A percentile compares a stretch with the other conserved stretches of the same genome.
Evolutionary conservation across 805 yeast species (phyloP).

Genomic region (Starmerella tilneyi): DNA sequence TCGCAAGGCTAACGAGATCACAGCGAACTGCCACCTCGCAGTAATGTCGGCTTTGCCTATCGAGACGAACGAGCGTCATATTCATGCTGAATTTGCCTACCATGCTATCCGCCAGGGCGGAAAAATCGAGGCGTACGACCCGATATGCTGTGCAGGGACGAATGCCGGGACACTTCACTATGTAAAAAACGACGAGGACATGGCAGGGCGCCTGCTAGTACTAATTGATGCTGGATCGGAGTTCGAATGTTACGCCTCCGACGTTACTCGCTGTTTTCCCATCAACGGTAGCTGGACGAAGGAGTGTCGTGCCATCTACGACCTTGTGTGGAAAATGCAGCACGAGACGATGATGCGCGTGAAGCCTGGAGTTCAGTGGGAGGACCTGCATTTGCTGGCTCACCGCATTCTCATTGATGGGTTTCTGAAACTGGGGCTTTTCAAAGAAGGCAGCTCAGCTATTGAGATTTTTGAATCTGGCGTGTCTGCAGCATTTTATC

Average conservation of each 20-base stretch:
- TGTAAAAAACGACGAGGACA: slow-evolving; percentile 62
- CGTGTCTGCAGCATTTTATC: slow-evolving; percentile 71
- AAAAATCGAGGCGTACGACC: slow-evolving; percentile 80
- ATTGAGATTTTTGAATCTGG: slow-evolving; percentile 62
- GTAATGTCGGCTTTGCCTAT: slow-evolving; percentile 90
- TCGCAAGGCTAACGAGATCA: slow-evolving; percentile 71
- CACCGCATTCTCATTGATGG: slow-evolving; percentile 66
- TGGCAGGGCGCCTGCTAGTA: slow-evolving; percentile 51
- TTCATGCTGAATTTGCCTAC: slow-evolving; percentile 90
- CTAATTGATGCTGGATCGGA: slow-evolving; percentile 96
- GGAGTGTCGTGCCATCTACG: slow-evolving; percentile 76
- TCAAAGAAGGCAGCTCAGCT: slow-evolving; percentile 41
- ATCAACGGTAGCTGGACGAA: slow-evolving; percentile 78
- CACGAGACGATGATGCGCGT: slow-evolving; percentile 54
- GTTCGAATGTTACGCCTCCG: slow-evolving; percentile 86
- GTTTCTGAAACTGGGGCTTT: slow-evolving; percentile 65
- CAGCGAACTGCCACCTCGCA: slow-evolving; percentile 80
- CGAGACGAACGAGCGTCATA: slow-evolving; percentile 75
- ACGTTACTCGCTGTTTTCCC: slow-evolving; percentile 93
- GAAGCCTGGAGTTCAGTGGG: slow-evolving; percentile 80
- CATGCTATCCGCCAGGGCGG: slow-evolving; percentile 93
- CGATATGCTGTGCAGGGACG: slow-evolving; percentile 91
- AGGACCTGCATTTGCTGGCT: slow-evolving; percentile 66
- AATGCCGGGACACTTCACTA: slow-evolving; percentile 87
- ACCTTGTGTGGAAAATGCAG: slow-evolving; percentile 77